phyloP scores from a whole-genome alignment of 202 grass and related monocot species.

The Eragrostis tef region DNA sequence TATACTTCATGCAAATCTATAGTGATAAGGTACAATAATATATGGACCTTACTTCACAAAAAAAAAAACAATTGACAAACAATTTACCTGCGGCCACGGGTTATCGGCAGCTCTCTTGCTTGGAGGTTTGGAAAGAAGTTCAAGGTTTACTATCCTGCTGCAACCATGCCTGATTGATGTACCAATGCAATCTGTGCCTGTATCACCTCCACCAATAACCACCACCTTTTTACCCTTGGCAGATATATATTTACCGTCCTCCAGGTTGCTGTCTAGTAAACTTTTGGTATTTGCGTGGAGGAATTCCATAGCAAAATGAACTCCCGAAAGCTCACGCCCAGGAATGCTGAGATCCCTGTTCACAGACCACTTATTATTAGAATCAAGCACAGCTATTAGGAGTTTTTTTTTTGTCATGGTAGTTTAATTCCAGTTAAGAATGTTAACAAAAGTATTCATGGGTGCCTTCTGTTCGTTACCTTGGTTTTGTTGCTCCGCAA shows the following conservation, averaged over 20 bases:
- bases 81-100: constrained; percentile 89
- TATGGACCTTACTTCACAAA: neutral
- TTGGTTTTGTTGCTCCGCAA: constrained; percentile 92
- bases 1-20: neutral
- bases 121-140: constrained; percentile 83
- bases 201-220: constrained; percentile 98
- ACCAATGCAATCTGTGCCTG: constrained; percentile 94
- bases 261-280: constrained; percentile 92
- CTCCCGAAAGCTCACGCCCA: constrained; percentile 80
- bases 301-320: constrained; percentile 99
- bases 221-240: constrained; percentile 93
- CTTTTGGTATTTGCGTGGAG: constrained; percentile 97
- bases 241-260: constrained; percentile 92
- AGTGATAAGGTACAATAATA: neutral
- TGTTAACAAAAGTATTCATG: neutral
- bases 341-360: constrained; percentile 82
- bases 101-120: constrained; percentile 74
- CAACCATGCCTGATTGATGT: constrained; percentile 97
- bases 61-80: neutral
- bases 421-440: constrained; percentile 6
- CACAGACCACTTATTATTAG: constrained; percentile 40
- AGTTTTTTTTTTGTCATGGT: neutral
- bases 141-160: constrained; percentile 76
- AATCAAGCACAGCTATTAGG: neutral
- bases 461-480: constrained; percentile 49